These are phyloP conservation scores for Mallotus repandus DNA, from an alignment of 441 rosid genomes.

Conservation along the genomic window DNA sequence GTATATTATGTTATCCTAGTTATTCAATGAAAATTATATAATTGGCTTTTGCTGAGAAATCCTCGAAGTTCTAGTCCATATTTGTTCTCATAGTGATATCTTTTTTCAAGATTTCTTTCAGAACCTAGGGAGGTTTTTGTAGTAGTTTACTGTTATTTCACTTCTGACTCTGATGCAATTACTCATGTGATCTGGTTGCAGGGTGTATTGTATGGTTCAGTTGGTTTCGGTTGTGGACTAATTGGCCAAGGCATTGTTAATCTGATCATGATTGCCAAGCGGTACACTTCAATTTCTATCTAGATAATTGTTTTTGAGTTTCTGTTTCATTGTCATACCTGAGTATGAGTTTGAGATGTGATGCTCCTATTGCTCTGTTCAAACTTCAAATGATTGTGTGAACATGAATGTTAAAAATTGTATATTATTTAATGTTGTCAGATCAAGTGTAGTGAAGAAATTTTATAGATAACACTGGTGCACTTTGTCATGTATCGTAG, in stretches of 20 bases:
- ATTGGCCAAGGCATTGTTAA: conserved; percentile 94
- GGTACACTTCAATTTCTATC: conserved; percentile 35
- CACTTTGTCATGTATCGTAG: neutral
- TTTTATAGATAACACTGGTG: neutral
- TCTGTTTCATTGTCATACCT: neutral
- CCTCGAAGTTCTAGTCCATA: neutral
- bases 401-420: neutral
- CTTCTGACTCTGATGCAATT: conserved; percentile 18
- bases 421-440: neutral
- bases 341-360: neutral
- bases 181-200: conserved; percentile 32
- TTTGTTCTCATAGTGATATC: neutral
- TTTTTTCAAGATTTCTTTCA: no score
- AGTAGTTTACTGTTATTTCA: neutral
- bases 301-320: neutral
- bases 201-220: conserved; percentile 86
- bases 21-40: neutral
- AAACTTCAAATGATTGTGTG: conserved; percentile 1
- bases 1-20: conserved; percentile 29
- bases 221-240: conserved; percentile 87
- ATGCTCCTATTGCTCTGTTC: neutral
- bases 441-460: neutral
- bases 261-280: conserved; percentile 81
- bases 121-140: neutral
- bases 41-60: neutral